Evolutionary conservation across 495 filamentous ascomycete species (phyloP).

Genomic region (Trichocladium uniseriatum): DNA sequence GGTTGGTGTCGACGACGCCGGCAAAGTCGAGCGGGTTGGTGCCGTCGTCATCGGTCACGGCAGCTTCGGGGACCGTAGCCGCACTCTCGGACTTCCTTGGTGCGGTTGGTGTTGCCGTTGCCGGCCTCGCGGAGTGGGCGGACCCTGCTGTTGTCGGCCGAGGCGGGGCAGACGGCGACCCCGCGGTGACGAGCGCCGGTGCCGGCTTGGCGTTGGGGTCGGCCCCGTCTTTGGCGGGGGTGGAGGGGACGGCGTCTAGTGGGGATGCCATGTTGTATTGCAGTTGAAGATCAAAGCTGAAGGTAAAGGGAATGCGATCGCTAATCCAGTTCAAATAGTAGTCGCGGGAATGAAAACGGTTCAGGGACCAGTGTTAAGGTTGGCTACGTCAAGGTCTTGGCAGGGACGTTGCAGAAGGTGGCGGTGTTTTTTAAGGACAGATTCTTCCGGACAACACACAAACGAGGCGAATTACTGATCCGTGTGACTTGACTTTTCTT

Average conservation of each 20-base stretch:
- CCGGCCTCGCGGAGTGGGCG: neutral
- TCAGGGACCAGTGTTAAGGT: neutral
- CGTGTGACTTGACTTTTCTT: too few species aligned
- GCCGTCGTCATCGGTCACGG: slow-evolving; percentile 4
- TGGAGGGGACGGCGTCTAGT: neutral
- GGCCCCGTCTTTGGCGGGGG: neutral
- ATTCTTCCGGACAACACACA: too few species aligned
- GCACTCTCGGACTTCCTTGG: too few species aligned
- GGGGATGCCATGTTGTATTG: neutral
- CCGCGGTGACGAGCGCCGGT: too few species aligned
- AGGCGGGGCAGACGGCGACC: neutral
- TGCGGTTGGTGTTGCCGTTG: too few species aligned
- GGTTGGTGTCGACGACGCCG: slow-evolving; percentile 39
- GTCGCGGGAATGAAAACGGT: too few species aligned
- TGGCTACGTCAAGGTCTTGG: neutral
- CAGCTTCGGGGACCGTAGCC: too few species aligned
- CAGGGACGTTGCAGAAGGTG: neutral
- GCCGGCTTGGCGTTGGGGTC: neutral
- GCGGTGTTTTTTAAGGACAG: neutral
- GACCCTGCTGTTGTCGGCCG: neutral
- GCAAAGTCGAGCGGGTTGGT: slow-evolving; percentile 33
- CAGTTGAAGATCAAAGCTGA: too few species aligned
- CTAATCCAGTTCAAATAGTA: too few species aligned
- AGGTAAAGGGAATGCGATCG: too few species aligned
- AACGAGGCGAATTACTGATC: too few species aligned